Percentiles rank a stretch among this genome's conserved stretches.
Conservation (phyloP, 2,329 filamentous ascomycete genomes). For the Colletotrichum eleusines region DNA sequence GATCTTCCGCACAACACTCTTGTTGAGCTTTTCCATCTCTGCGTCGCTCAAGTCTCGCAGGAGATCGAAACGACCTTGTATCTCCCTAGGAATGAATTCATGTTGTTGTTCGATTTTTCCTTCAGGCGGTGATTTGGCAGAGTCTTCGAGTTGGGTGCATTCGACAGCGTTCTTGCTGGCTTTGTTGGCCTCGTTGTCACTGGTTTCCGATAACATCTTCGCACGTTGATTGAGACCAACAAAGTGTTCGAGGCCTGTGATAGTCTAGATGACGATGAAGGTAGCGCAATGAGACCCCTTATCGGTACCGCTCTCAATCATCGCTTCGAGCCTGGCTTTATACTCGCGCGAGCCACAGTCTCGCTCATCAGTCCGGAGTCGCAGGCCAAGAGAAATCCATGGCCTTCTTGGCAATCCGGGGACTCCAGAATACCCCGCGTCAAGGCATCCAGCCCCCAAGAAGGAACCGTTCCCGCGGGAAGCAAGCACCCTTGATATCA, state of each 20-base stretch:
- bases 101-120: conserved; percentile 6
- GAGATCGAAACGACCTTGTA: conserved; percentile 45
- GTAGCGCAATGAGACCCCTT: not conserved
- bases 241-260: not conserved
- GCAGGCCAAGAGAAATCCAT: not conserved
- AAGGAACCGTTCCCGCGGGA: conserved; percentile 13
- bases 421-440: conserved; percentile 37
- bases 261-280: not conserved
- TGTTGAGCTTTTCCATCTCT: conserved; percentile 47
- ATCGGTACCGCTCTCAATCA: too few relatives aligned
- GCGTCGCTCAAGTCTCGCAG: conserved; percentile 43
- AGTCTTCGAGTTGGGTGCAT: conserved; percentile 28
- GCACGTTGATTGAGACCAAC: not conserved
- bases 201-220: conserved; percentile 5
- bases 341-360: conserved; percentile 2
- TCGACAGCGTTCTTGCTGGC: conserved; percentile 19
- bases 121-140: not conserved
- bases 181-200: not conserved
- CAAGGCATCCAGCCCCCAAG: not conserved
- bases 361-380: not conserved
- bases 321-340: conserved; percentile 11
- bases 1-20: conserved; percentile 47
- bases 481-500: not conserved
- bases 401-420: conserved; percentile 30
- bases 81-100: conserved; percentile 39